Base-by-base conservation (phyloP, 2,329 filamentous ascomycete species). In the Epichloe typhina region DNA sequence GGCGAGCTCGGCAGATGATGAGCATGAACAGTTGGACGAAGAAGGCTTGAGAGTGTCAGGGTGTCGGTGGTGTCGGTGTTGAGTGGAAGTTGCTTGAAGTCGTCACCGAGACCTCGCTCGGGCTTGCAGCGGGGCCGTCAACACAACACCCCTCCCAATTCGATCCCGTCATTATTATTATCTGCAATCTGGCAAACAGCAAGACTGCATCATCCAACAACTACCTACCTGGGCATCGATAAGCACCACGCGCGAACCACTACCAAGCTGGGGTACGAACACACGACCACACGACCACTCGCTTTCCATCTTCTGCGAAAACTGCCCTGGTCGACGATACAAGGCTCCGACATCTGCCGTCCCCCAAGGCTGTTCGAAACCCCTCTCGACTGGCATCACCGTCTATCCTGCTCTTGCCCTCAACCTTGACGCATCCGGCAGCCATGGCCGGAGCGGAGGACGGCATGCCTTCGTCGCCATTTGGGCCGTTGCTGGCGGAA, bases 401-500 rank as follows among this genome's bases (percentile, higher is more conserved):
- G 39, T 15, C 38, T 15, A 26, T 23, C 8, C 17, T 15, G 42
- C n/a, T 38, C 36, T 12, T 23, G 35, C 23, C 35, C 17, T 26
- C 13, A 13, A 13, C 7, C 4, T 19, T 19, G 33, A 43, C 15
- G 5, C 31, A 23, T 17, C 47, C 13, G 5, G 45, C 50, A 56
- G 57, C 49, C 57, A 66, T 67, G 65, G 57, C 62, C 55, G 65
- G 63, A 54, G 58, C 67, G 44, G 64, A 64, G 52, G 61, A 66
- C 37, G 61, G 62, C 52, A 58, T 59, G 57, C 57, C 63, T 45
- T 73, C 62, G 47, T 75, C 72, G 61, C 70, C 73, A 23, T 74
- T 80, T 61, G 67, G 69, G 51, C 66, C 70, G 33, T 67, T 95
- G 57, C 77, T 86, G 65, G 82, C 82, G 59, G 88, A 94, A 63